A percentile compares a stretch with the other conserved stretches of the same genome.
Evolutionary conservation across 805 yeast species (phyloP).

Genomic region (Kuraishia hungarica): DNA sequence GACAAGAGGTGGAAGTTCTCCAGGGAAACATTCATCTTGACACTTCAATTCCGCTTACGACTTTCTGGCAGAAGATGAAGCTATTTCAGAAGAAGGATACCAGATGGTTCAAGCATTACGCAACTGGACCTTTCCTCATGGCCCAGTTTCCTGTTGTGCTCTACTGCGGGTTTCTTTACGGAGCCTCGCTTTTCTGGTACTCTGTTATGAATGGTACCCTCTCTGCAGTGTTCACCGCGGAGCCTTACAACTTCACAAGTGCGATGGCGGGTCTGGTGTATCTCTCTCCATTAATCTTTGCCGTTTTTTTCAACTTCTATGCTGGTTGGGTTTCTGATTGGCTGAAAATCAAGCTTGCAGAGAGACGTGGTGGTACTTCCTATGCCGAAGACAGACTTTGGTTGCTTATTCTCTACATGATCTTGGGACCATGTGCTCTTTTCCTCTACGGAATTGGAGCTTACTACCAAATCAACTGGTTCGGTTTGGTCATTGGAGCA

Average conservation of each 20-base stretch:
- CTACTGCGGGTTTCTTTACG: conserved; percentile 54
- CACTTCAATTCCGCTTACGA: not conserved
- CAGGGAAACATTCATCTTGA: conserved; percentile 1
- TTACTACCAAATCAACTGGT: conserved; percentile 44
- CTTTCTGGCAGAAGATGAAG: conserved; percentile 22
- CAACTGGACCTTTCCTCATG: conserved; percentile 31
- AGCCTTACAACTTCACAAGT: conserved; percentile 45
- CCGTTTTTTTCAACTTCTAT: conserved; percentile 31
- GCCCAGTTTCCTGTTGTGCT: conserved; percentile 42
- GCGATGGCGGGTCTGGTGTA: conserved; percentile 42
- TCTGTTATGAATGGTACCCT: conserved; percentile 42
- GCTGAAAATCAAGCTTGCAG: conserved; percentile 39
- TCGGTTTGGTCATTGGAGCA: conserved; percentile 43
- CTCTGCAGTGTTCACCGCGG: conserved; percentile 30
- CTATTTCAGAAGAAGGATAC: conserved; percentile 18
- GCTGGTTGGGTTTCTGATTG: conserved; percentile 46
- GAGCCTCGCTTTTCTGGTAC: conserved; percentile 39
- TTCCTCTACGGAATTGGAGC: conserved; percentile 63
- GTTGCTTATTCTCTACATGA: conserved; percentile 36
- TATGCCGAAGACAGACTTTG: conserved; percentile 53
- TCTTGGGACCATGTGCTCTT: conserved; percentile 46
- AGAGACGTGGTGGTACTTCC: conserved; percentile 39
- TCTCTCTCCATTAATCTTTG: conserved; percentile 43
- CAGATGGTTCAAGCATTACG: conserved; percentile 20
- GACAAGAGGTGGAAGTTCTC: not conserved